Base-by-base conservation (phyloP, 208 protist genomes). In the Leishmania lainsoni region DNA sequence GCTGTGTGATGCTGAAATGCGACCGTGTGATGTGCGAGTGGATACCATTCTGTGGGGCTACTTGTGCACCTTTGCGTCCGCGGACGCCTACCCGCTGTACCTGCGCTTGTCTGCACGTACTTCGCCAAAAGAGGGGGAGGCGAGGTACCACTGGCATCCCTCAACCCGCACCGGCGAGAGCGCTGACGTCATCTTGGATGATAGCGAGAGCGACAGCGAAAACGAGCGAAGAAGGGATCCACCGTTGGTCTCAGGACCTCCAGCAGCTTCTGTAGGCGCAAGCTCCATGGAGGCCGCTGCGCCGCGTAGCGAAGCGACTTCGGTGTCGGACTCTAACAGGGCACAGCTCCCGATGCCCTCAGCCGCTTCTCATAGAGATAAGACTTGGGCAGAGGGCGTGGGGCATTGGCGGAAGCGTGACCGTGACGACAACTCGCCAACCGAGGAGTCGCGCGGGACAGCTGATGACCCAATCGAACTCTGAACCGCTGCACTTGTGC, bases 41-140 rank as follows among this genome's bases (percentile, higher is more conserved):
- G 94, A 97, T 79, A 95, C 90, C 22, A 77, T 95, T 22, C 85
- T 97, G 4, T 95, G 91, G 90, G 75, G 88, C 45, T 90, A 86
- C 81, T 63, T 94, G 48, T 59, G 70, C 61, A 71, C 81, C 32
- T 76, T 65, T 35, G 81, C 76, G 6, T 68, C 79, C 0, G 6
- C 58, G 48, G 81, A 80, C 52, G 14, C 26, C 49, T 63, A 77
- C 52, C 81, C 85, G 29, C 74, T 75, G 42, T 81, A 91, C 76
- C 72, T 93, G 61, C 86, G 83, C 9, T 81, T 91, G 48, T 84
- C 87, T 32, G 75, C 84, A 42, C 68, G 78, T 10, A 48, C 76
- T 59, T 6, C 75, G 1, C 75, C 72, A 14, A 49, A 45, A 58
- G 66, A 42, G 20, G 42, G 35, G n/a, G 54, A 77, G 56, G 2